These are phyloP conservation scores for Sherardia arvensis DNA, from an alignment of 257 asterid species.

Conservation along the genomic window DNA sequence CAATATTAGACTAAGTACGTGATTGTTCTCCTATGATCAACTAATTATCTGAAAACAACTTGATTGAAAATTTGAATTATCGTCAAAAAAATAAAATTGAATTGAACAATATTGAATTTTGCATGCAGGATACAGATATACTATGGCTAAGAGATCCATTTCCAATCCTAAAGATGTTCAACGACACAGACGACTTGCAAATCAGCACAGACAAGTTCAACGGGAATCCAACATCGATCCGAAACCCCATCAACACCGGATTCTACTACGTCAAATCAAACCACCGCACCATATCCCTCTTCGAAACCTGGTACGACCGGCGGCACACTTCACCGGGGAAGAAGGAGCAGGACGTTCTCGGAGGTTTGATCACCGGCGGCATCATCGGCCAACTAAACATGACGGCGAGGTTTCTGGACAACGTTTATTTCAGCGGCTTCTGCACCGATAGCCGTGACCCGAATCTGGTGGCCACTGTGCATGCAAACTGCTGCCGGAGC, in stretches of 20 bases:
- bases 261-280: slow-evolving; percentile 47
- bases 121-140: slow-evolving; percentile 56
- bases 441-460: slow-evolving; percentile 36
- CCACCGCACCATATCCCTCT: slow-evolving; percentile 37
- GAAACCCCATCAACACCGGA: slow-evolving; percentile 52
- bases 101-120: no score
- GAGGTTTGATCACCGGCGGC: slow-evolving; percentile 13
- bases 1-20: no score
- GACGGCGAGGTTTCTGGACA: slow-evolving; percentile 29
- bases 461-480: slow-evolving; percentile 36
- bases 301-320: slow-evolving; percentile 40
- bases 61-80: no score
- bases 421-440: slow-evolving; percentile 49
- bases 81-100: background rate
- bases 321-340: slow-evolving; percentile 28
- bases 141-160: slow-evolving; percentile 65
- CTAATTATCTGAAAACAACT: no score
- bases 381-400: slow-evolving; percentile 20
- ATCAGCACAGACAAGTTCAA: slow-evolving; percentile 45
- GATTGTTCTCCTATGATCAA: no score
- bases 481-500: slow-evolving; percentile 61
- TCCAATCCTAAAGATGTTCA: slow-evolving; percentile 18
- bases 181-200: slow-evolving; percentile 32
- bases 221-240: slow-evolving; percentile 28
- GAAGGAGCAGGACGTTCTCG: slow-evolving; percentile 69